These are phyloP conservation scores for Deinandra increscens DNA, from an alignment of 129 eudicot genomes.

Conservation along the genomic window DNA sequence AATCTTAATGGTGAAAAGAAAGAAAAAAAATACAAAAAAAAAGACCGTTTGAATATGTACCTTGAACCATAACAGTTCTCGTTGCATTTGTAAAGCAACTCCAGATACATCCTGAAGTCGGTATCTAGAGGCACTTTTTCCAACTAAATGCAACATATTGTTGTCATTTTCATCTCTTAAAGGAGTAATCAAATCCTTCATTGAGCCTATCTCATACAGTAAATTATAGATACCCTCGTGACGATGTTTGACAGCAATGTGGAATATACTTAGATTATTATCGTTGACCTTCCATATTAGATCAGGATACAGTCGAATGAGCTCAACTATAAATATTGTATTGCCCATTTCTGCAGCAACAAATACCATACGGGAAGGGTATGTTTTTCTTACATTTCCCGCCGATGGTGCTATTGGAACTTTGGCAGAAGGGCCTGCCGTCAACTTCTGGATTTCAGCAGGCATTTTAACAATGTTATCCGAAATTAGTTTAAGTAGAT, in stretches of 20 bases:
- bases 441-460: conserved; percentile 17
- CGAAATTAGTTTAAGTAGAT: conserved; percentile 31
- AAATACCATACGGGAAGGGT: conserved; percentile 42
- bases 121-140: conserved; percentile 31
- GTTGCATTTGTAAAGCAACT: conserved; percentile 54
- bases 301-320: conserved; percentile 46
- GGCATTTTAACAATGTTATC: conserved; percentile 30
- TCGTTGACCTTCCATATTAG: conserved; percentile 56
- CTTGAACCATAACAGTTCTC: conserved; percentile 55
- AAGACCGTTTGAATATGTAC: conserved; percentile 7
- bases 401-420: neutral
- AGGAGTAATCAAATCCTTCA: conserved; percentile 45
- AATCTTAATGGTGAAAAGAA: neutral
- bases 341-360: conserved; percentile 51
- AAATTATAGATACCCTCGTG: conserved; percentile 46
- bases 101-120: conserved; percentile 42
- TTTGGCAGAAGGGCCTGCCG: conserved; percentile 9
- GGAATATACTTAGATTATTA: conserved; percentile 45
- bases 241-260: conserved; percentile 51
- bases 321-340: conserved; percentile 39
- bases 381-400: conserved; percentile 11
- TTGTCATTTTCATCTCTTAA: conserved; percentile 30
- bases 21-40: neutral
- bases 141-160: conserved; percentile 58
- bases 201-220: conserved; percentile 45